Conservation (phyloP, 1,284 basidiomycete genomes). For the Takashimella tepidaria region DNA sequence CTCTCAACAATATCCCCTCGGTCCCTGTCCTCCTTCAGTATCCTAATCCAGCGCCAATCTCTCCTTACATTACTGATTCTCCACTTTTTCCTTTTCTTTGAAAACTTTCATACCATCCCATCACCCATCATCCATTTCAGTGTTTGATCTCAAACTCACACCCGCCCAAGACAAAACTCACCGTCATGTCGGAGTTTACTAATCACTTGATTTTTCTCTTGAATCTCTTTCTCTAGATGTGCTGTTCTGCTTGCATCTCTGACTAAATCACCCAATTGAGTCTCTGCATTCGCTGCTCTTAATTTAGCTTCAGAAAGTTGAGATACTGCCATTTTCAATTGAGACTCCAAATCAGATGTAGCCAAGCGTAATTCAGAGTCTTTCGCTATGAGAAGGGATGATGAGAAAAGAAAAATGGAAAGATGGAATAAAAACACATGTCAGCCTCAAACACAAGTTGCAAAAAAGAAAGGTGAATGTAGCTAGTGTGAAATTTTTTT, state of each 20-base stretch:
- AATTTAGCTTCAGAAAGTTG: conserved; percentile 79
- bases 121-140: no score
- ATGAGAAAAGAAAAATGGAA: not conserved
- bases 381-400: conserved; percentile 46
- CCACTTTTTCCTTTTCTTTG: no score
- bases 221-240: conserved; percentile 79
- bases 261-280: conserved; percentile 64
- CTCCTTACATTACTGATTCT: no score
- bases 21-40: no score
- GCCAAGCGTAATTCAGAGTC: conserved; percentile 60
- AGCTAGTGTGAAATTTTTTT: no score
- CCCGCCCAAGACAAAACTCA: conserved; percentile 43
- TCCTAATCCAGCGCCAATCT: no score
- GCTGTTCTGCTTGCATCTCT: conserved; percentile 61
- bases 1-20: no score
- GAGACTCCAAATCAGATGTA: conserved; percentile 72
- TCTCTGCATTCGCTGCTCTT: conserved; percentile 76
- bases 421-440: no score
- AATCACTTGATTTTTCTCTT: conserved; percentile 87
- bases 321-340: conserved; percentile 63
- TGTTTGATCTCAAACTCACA: conserved; percentile 3
- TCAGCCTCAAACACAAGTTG: no score
- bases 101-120: no score
- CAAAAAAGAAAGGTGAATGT: no score
- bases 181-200: conserved; percentile 92